Evolutionary conservation across 129 eudicot species (phyloP).

Genomic region (Flaveria bidentis): DNA sequence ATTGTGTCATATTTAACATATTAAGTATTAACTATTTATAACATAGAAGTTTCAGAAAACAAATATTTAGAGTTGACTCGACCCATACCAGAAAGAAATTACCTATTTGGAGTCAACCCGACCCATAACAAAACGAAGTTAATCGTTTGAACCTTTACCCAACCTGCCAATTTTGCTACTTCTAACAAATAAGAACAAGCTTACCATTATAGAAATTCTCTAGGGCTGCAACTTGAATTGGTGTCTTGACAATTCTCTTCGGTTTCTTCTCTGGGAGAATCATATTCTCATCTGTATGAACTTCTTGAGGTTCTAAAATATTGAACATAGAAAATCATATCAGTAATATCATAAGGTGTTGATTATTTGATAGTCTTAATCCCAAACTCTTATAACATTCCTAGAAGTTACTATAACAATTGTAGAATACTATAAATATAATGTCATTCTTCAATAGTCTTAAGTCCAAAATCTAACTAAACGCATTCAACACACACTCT

Average conservation of each 20-base stretch:
- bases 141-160: neutral
- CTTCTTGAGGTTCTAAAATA: conserved; percentile 44
- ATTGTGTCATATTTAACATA: neutral
- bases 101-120: neutral
- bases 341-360: conserved; percentile 1
- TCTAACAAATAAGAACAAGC: conserved; percentile 14
- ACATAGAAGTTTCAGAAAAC: neutral
- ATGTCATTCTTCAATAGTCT: conserved; percentile 13
- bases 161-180: conserved; percentile 4
- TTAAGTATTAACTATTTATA: neutral
- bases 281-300: conserved; percentile 56
- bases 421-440: conserved; percentile 7
- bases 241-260: conserved; percentile 72
- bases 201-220: conserved; percentile 84
- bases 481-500: no score
- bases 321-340: conserved; percentile 26
- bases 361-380: conserved; percentile 2
- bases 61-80: neutral
- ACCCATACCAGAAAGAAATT: neutral
- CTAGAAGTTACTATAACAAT: neutral
- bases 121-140: neutral
- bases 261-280: conserved; percentile 65
- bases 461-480: neutral
- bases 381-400: neutral
- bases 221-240: conserved; percentile 67